Evolutionary conservation across 2,329 filamentous ascomycete species (phyloP).

Genomic region (Sarocladiaceae sp.): DNA sequence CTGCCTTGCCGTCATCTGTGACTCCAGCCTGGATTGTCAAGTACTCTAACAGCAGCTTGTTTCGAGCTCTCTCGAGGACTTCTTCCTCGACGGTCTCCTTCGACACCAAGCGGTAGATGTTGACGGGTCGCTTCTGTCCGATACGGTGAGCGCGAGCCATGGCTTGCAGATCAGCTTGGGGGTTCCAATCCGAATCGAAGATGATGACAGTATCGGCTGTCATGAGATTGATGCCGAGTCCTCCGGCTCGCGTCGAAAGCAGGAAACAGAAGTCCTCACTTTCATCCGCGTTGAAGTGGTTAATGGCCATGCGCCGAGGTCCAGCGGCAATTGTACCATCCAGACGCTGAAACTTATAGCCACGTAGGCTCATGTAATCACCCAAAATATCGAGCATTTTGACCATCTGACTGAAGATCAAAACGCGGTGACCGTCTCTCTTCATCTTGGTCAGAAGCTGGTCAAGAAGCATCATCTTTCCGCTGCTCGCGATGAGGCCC

Average conservation of each 20-base stretch:
- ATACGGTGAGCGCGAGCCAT: conserved; percentile 99
- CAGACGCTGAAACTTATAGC: conserved; percentile 92
- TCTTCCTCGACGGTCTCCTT: conserved; percentile 99
- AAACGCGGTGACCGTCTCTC: conserved; percentile 87
- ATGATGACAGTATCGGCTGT: conserved; percentile 97
- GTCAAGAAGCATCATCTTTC: conserved; percentile 99
- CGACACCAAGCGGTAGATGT: conserved; percentile 91
- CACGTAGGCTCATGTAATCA: conserved; percentile 87
- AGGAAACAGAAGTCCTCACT: conserved; percentile 97
- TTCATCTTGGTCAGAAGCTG: conserved; percentile 91
- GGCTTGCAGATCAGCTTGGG: conserved; percentile 93
- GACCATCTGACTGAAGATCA: conserved; percentile 99
- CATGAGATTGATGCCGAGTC: conserved; percentile 98
- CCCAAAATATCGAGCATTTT: conserved; percentile 96
- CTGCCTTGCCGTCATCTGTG: conserved; percentile 89
- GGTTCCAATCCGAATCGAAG: conserved; percentile 99
- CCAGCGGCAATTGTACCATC: conserved; percentile 92
- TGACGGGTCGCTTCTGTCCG: conserved; percentile 92
- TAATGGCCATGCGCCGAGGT: conserved; percentile 87
- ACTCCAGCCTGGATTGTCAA: conserved; percentile 96
- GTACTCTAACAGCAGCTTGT: conserved; percentile 96
- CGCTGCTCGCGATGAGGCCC: conserved; percentile 91
- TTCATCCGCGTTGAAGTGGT: conserved; percentile 96
- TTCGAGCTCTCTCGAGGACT: conserved; percentile 89
- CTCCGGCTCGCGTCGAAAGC: conserved; percentile 90